Evolutionary conservation across 1,284 basidiomycete species (phyloP).

Genomic region (Gymnopus androsaceus): DNA sequence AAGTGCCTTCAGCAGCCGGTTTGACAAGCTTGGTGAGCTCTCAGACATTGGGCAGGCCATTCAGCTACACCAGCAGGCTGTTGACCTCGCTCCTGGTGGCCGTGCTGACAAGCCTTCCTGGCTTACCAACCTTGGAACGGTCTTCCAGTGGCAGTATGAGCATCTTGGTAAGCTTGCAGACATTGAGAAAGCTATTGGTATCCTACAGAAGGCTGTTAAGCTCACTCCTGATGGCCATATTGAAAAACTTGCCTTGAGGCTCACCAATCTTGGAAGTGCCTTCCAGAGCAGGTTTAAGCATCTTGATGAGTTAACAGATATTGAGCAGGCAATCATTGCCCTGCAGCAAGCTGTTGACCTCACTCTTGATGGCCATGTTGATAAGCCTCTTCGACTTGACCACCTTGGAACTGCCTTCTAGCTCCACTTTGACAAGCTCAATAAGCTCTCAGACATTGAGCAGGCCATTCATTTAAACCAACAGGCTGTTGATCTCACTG

Average conservation of each 20-base stretch:
- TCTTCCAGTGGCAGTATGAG: not conserved
- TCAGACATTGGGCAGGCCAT: too few relatives aligned
- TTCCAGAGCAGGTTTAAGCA: conserved; percentile 9
- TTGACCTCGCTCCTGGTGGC: too few relatives aligned
- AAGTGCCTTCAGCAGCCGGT: too few relatives aligned
- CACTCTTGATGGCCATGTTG: too few relatives aligned
- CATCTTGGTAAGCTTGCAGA: not conserved
- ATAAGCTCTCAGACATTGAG: conserved; percentile 14
- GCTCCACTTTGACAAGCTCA: conserved; percentile 12
- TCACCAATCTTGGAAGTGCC: conserved; percentile 1
- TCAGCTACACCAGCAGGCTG: too few relatives aligned
- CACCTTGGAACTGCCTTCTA: not conserved
- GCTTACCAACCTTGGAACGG: not conserved
- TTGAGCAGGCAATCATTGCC: conserved; percentile 14
- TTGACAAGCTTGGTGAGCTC: too few relatives aligned
- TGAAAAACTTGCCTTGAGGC: not conserved
- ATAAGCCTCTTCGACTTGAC: too few relatives aligned
- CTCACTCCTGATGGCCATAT: conserved; percentile 1
- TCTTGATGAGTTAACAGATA: conserved; percentile 10
- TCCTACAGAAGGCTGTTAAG: not conserved
- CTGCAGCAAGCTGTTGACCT: too few relatives aligned
- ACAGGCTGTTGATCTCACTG: too few relatives aligned
- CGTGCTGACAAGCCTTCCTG: not conserved
- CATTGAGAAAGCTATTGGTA: not conserved
- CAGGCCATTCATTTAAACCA: conserved; percentile 10